phyloP scores from a whole-genome alignment of 495 filamentous ascomycete genomes.

The Penicillium lagena region DNA sequence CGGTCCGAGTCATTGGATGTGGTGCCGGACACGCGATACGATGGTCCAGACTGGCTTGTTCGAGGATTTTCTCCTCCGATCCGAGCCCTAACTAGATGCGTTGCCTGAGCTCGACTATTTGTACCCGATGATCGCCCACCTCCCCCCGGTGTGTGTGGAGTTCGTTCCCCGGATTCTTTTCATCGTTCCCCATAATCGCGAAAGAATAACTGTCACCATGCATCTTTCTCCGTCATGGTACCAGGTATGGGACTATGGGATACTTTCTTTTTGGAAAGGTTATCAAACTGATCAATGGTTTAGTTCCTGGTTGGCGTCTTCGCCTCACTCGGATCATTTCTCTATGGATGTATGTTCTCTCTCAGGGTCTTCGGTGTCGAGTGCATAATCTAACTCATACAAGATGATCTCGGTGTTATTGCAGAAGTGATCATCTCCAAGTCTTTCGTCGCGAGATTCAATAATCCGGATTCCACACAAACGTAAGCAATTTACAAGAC shows the following conservation, averaged over 20 bases:
- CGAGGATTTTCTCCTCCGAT: not conserved
- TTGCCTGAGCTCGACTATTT: not conserved
- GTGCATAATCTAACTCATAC: conserved; percentile 2
- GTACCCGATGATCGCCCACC: not conserved
- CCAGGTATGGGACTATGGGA: conserved; percentile 38
- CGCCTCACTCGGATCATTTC: conserved; percentile 55
- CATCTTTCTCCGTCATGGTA: conserved; percentile 49
- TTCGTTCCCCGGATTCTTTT: conserved; percentile 1
- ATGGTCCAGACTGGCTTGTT: too few species aligned
- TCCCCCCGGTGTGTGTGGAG: conserved; percentile 12
- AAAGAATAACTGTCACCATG: conserved; percentile 27
- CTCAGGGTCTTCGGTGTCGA: conserved; percentile 6
- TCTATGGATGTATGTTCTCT: conserved; percentile 44
- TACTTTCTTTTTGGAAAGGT: not conserved
- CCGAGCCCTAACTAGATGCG: conserved; percentile 1
- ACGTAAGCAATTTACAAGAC: conserved; percentile 31
- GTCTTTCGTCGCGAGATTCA: conserved; percentile 44
- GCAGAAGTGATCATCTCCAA: conserved; percentile 50
- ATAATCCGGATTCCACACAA: conserved; percentile 42
- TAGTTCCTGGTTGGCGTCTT: conserved; percentile 59
- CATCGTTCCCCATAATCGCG: conserved; percentile 2
- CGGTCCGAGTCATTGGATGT: not conserved
- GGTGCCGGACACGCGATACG: too few species aligned
- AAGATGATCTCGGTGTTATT: conserved; percentile 51
- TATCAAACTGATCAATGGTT: not conserved